Base-by-base conservation (phyloP, 208 protist genomes). In the Wallacemonas rigidus region DNA sequence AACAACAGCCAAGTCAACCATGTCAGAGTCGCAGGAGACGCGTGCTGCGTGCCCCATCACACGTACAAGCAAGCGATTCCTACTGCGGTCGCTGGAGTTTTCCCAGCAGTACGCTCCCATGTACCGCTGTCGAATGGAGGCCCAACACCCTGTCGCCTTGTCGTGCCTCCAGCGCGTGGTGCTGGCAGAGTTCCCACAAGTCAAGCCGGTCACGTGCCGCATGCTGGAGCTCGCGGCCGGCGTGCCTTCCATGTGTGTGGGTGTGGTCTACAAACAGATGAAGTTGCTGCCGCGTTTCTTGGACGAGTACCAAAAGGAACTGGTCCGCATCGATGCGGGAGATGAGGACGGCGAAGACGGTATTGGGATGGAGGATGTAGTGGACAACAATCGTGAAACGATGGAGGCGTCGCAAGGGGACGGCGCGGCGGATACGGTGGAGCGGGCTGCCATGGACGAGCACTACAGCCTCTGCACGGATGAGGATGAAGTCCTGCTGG, bases 251-350 rank as follows among this genome's bases (percentile, higher is more conserved):
- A 5, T 95, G 8, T 92, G 80, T 51, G 86, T 93, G 2, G 94
- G 94, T 2, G 86, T 95, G 6, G 51, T 95, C 14, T 98, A 95
- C 80, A 98, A 97, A 82, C 82, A 95, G 40, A 95, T 95, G 94
- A 91, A 88, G 57, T 70, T 93, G 40, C 82, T 95, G 38, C 90
- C 92, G 3, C 82, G 81, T 38, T 96, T 98, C 72, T 72, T 98
- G 35, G 79, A 90, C 54, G 91, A 98, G 77, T 96, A 95, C 63
- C 87, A 94, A 72, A 78, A 80, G 51, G 94, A 98, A 48, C 81
- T 95, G 2, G 82, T 93, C 17, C 89, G 87, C 48, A 91, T 95
- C 63, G 88, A 95, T 69, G 87, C 85, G 8, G 89, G 91, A 58
- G 89, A 87, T 45, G 89, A 97, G 11, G 89, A 89, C 12, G 64